Base-by-base conservation (phyloP, 2,329 filamentous ascomycete genomes). In the Sclerotinia borealis region DNA sequence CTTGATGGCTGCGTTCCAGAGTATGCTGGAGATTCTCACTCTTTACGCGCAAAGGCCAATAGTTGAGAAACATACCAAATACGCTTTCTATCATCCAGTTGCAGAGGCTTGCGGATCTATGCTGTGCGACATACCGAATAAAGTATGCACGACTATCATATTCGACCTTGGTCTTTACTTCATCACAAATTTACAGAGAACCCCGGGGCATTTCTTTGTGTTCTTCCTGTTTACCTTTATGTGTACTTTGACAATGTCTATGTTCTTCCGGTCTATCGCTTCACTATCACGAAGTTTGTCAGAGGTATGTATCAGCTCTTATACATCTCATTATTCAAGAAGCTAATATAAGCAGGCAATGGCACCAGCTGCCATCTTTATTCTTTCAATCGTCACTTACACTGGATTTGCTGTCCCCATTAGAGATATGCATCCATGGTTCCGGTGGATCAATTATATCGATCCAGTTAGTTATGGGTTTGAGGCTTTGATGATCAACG, bases 1-100 rank as follows among this genome's bases (percentile, higher is more conserved):
- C 58, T 75, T 90, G 63, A 81, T 89, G 71, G 88, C 86, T 72
- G 86, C 85, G 29, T 88, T 88, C 69, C 79, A 80, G 66, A 83
- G 81, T 70, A 81, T 83, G 52, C 74, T 83, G 19, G 85, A 88
- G 81, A 95, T 96, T 73, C 77, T 95, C 39, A 92, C 90, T 0
- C 82, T 96, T 5, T 97, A 95, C 73, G 85, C 90, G 2, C 92
- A 96, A 83, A 88, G 93, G 43, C 89, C 90, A 1, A 96, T 96
- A 70, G 91, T 97, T 65, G 92, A 96, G 74, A 96, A 96, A 75
- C 93, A 97, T 70, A 79, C 83, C 63, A 86, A 89, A 64, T 96
- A 96, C 74, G 92, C 92, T 22, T 81, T 96, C 22, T 96, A 96
- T 71, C 93, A 96, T 72, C 92, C 93, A 0, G 92, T 89, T 11